Evolutionary conservation across 208 protist species (phyloP).

Genomic region (Acanthamoeba healyi): DNA sequence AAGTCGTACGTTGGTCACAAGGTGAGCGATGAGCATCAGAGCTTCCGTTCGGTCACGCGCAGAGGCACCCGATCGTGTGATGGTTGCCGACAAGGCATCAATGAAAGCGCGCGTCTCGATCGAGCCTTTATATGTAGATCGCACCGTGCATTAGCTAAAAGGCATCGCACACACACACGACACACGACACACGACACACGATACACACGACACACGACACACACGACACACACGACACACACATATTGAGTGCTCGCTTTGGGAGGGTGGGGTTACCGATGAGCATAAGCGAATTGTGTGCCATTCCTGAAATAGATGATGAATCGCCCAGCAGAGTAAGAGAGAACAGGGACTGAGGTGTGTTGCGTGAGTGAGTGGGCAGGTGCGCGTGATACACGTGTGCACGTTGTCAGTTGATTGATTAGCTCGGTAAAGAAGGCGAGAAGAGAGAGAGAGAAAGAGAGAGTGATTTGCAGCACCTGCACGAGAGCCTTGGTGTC

Average conservation of each 20-base stretch:
- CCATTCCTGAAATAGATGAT: not conserved
- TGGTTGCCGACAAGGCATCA: slow-evolving; percentile 1
- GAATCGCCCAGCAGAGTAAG: not conserved
- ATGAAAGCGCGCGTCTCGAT: slow-evolving; percentile 2
- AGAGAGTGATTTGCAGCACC: not conserved
- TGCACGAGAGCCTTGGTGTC: slow-evolving; percentile 42
- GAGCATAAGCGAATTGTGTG: not conserved
- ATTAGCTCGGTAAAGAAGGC: not conserved
- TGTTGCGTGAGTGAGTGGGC: not conserved
- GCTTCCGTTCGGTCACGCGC: slow-evolving; percentile 8
- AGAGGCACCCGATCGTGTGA: not conserved
- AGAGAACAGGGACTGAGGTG: slow-evolving; percentile 2
- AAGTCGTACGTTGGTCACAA: not conserved
- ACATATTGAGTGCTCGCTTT: not conserved
- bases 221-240: not conserved
- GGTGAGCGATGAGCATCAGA: not conserved
- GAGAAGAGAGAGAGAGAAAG: not conserved
- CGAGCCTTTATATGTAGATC: too few species aligned
- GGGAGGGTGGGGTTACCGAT: not conserved
- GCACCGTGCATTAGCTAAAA: too few species aligned
- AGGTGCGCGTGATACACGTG: not conserved
- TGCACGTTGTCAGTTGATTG: not conserved
- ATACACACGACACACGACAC: not conserved
- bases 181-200: not conserved
- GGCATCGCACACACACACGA: not conserved